Base-by-base conservation (phyloP, 805 yeast species). In the Lipomyces lipofer region DNA sequence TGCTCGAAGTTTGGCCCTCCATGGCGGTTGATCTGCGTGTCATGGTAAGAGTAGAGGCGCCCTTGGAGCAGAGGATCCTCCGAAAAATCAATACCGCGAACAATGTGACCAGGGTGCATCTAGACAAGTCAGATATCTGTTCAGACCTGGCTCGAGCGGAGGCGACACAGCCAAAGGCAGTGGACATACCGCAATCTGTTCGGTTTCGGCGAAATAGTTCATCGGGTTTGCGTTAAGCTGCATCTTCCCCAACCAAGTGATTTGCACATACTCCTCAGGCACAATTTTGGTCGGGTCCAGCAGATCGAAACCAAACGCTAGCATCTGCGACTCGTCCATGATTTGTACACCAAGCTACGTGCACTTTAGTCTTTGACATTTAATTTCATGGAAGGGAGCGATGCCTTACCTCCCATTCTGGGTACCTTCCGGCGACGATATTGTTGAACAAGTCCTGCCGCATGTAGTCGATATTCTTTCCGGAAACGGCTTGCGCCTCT, bases 211-310 rank as follows among this genome's bases (percentile, higher is more conserved):
- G 69, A 88, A 88, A 73, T 83, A 89, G 73, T 88, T 88, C 71
- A 80, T 75, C 57, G 96, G 40, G 73, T 88, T 88, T 73, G 86
- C 88, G 71, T 89, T 85, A 70, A 88, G 73, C 1, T 81, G 82
- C 63, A 88, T 74, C 70, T 84, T 84, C 70, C 95, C 96, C 69
- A 88, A 84, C 71, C 83, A 83, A 71, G 96, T 81, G 74, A 89
- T 72, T 67, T 96, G 96, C 78, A 82, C 89, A 53, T 88, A 84
- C 64, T 74, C 75, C 69, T 89, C 94, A 33, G 96, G 88, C 96
- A 96, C 89, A 53, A 87, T 85, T 75, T 89, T 89, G 61, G 96
- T 89, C 70, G 89, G 78, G 73, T 89, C 96, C 69, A 86, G 88
- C 38, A 89, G 91, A 3, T 92, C 85, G 73, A 86, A 88, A 68